phyloP scores from a whole-genome alignment of 2,329 filamentous ascomycete species.

The Dothistroma pini region DNA sequence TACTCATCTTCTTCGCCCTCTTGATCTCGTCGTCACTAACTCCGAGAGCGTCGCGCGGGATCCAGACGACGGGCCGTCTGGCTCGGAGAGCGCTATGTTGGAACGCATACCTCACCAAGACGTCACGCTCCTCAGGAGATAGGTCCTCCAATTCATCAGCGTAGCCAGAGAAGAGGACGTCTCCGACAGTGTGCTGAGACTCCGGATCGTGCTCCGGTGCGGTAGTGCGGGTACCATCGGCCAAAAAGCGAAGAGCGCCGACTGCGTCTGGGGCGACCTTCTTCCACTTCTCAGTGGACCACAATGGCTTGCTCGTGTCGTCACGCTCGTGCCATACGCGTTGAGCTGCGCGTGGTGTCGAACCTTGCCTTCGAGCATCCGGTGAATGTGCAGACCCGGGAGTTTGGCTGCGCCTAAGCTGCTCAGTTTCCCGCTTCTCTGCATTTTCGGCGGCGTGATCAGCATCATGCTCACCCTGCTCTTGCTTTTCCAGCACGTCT shows the following conservation, averaged over 20 bases:
- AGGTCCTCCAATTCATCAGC: slow-evolving; percentile 94
- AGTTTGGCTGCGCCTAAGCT: slow-evolving; percentile 23
- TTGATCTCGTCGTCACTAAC: slow-evolving; percentile 88
- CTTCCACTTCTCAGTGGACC: slow-evolving; percentile 18
- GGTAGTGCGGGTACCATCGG: slow-evolving; percentile 18
- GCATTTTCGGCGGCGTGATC: slow-evolving; percentile 29
- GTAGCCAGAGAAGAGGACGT: slow-evolving; percentile 80
- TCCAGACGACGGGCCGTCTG: slow-evolving; percentile 84
- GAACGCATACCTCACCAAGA: slow-evolving; percentile 81
- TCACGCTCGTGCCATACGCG: slow-evolving; percentile 15
- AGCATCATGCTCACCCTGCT: slow-evolving; percentile 28
- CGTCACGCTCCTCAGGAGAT: slow-evolving; percentile 82
- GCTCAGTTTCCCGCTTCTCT: slow-evolving; percentile 35
- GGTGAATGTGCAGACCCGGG: slow-evolving; percentile 1
- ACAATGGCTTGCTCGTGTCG: slow-evolving; percentile 11
- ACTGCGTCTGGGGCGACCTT: slow-evolving; percentile 23
- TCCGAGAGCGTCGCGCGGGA: slow-evolving; percentile 84
- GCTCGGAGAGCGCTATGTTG: slow-evolving; percentile 84
- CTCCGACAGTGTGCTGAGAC: slow-evolving; percentile 65
- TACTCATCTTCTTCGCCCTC: slow-evolving; percentile 70
- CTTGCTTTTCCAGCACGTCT: slow-evolving; percentile 24
- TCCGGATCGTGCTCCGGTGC: slow-evolving; percentile 42
- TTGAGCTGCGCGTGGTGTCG: slow-evolving; percentile 7
- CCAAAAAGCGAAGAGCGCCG: slow-evolving; percentile 23
- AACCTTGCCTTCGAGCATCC: neutral